Percentiles rank a stretch among this genome's conserved stretches.
These are phyloP conservation scores for Parascedosporium putredinis DNA, from an alignment of 2,329 filamentous ascomycete species.

Conservation along the genomic window DNA sequence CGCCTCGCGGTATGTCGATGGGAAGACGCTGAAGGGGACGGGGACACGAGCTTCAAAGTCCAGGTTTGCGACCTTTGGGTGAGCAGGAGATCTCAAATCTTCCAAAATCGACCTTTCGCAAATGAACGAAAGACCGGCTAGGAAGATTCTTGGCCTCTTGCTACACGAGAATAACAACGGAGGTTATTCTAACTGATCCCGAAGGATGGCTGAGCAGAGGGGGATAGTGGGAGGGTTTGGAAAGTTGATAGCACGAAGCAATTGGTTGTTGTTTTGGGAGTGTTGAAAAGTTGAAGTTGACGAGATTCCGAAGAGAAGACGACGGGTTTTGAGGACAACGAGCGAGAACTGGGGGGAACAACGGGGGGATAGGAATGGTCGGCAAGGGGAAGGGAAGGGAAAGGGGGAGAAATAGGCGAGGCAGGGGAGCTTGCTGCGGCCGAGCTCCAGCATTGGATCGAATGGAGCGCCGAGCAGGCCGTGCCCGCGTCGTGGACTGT, in stretches of 20 bases:
- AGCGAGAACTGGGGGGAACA: background rate
- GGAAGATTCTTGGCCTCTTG: conserved; percentile 57
- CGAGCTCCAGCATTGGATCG: background rate
- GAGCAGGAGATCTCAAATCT: conserved; percentile 47
- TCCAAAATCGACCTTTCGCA: conserved; percentile 37
- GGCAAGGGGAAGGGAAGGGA: conserved; percentile 2
- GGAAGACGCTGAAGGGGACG: conserved; percentile 99
- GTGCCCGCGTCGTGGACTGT: too few relatives aligned
- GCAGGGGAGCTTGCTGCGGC: conserved; percentile 4
- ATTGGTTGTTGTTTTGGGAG: background rate
- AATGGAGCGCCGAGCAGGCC: too few relatives aligned
- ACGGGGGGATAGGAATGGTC: too few relatives aligned
- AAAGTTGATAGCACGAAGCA: background rate
- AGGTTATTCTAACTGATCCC: conserved; percentile 9
- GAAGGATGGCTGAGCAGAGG: conserved; percentile 8
- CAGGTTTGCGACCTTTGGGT: conserved; percentile 84
- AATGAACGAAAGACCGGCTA: conserved; percentile 55
- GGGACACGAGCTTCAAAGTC: conserved; percentile 99
- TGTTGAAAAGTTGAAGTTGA: conserved; percentile 6
- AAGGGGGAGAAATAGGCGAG: conserved; percentile 8
- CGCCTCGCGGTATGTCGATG: conserved; percentile 78
- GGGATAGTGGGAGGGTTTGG: conserved; percentile 3
- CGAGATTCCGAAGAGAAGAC: background rate
- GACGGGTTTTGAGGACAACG: background rate
- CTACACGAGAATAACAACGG: conserved; percentile 38